These are phyloP conservation scores for Saccharum hybrid DNA, from an alignment of 202 grass and related monocot genomes.

Conservation along the genomic window DNA sequence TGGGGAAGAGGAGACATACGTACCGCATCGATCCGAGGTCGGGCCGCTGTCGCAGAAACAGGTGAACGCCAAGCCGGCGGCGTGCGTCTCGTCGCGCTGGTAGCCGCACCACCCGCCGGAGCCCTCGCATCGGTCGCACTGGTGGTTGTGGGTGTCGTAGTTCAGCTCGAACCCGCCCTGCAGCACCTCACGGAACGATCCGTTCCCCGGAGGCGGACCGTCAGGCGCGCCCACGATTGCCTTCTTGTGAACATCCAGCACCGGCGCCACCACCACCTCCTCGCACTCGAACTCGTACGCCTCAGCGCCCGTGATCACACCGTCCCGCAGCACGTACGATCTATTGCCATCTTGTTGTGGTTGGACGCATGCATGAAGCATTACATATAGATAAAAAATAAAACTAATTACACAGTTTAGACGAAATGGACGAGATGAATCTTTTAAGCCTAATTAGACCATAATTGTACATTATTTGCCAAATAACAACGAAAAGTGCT, in stretches of 20 bases:
- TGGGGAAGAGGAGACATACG: background rate
- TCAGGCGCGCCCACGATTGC: accelerated
- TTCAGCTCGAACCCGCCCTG: constrained; percentile 46
- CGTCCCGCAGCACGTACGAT: constrained; percentile 23
- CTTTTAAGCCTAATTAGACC: too few relatives aligned
- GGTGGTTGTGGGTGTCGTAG: background rate
- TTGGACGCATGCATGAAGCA: too few relatives aligned
- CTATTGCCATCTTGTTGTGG: background rate
- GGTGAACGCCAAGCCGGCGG: background rate
- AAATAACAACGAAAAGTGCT: too few relatives aligned
- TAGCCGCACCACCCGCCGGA: constrained; percentile 57
- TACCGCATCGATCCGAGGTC: background rate
- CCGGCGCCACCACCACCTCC: constrained; percentile 52
- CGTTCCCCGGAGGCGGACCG: accelerated
- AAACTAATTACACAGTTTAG: too few relatives aligned
- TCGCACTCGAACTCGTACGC: constrained; percentile 37
- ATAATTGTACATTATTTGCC: too few relatives aligned
- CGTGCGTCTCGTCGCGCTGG: background rate
- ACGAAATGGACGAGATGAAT: too few relatives aligned
- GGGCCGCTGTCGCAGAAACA: constrained; percentile 56
- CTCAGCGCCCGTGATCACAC: accelerated
- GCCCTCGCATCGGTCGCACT: constrained; percentile 43
- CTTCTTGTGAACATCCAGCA: constrained; percentile 10
- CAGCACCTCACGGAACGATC: background rate
- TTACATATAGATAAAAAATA: too few relatives aligned